Base-by-base conservation (phyloP, 495 filamentous ascomycete genomes). In the Trypethelium eluteriae region DNA sequence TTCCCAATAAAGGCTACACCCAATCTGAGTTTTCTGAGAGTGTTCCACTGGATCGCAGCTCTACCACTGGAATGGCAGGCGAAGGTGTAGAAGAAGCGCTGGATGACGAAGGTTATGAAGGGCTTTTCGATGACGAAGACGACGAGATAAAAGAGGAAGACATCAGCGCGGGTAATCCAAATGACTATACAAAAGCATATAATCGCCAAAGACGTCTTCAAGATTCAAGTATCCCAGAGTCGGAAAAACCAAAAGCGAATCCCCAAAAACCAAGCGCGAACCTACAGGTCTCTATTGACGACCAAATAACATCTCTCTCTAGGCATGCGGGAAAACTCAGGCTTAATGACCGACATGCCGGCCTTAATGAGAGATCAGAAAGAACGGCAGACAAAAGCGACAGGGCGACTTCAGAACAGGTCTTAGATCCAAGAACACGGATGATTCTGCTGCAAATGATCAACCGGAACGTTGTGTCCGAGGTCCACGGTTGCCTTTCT, bases 371-470 rank as follows among this genome's bases (percentile, higher is more conserved):
- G 56, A 84, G 83, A 47, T 75, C 16, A 74, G 76, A 74, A 79
- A 76, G 68, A 78, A 77, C 16, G 85, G 70, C 87, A 72, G 94
- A 98, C 77, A 93, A 91, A 78, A 86, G 88, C 67, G 93, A 98
- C 73, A 86, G 94, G 64, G 94, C 94, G 63, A 98, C 94, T 3
- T 90, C 82, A 68, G 94, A 98, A 75, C 89, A 96, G 73, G 94
- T 98, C 39, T 80, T 98, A 68, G 94, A 98, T 77, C 90, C 92
- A 41, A 85, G 91, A 36, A 98, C 94, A 38, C 87, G 92, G 64
- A 96, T 96, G 91, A 93, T 98, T 61, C 80, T 98, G 46, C 80
- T 96, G 67, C 90, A 97, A 78, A 88, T 98, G 83, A 93, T 98
- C 78, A 96, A 97, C 74, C 84, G 89, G 2, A 85, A 86, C 34